Conservation (phyloP, 2,329 filamentous ascomycete species). For the Neonectria sp. region DNA sequence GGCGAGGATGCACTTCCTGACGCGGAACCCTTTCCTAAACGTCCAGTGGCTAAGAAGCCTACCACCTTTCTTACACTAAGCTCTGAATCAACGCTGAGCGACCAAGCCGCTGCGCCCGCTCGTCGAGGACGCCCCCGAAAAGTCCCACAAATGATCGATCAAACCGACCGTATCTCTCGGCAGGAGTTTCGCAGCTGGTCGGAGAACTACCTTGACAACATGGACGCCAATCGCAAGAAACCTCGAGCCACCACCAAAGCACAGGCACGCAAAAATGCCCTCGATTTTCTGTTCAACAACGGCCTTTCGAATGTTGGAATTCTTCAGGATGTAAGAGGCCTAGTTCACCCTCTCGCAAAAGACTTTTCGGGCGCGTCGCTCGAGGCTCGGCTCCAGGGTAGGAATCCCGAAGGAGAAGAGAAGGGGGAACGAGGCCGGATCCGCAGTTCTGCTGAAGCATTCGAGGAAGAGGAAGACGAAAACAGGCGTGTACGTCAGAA, state of each 20-base stretch:
- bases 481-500: slow-evolving; percentile 57
- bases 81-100: slow-evolving; percentile 43
- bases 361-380: slow-evolving; percentile 63
- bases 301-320: slow-evolving; percentile 54
- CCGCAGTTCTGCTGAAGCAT: slow-evolving; percentile 61
- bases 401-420: slow-evolving; percentile 38
- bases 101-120: slow-evolving; percentile 37
- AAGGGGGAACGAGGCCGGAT: slow-evolving; percentile 51
- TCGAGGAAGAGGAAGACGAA: slow-evolving; percentile 55
- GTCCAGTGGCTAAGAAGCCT: slow-evolving; percentile 32
- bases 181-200: slow-evolving; percentile 59
- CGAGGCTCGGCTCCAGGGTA: slow-evolving; percentile 50
- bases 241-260: slow-evolving; percentile 45
- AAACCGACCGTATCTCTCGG: slow-evolving; percentile 53
- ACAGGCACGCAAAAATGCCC: slow-evolving; percentile 58
- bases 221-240: slow-evolving; percentile 58
- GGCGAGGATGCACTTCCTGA: slow-evolving; percentile 57
- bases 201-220: slow-evolving; percentile 66
- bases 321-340: slow-evolving; percentile 42
- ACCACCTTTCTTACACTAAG: slow-evolving; percentile 36
- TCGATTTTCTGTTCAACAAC: slow-evolving; percentile 49
- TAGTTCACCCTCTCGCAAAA: slow-evolving; percentile 60
- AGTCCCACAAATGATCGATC: slow-evolving; percentile 50
- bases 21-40: slow-evolving; percentile 53
- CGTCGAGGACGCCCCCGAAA: slow-evolving; percentile 47